These are phyloP conservation scores for Phylloporus sp. DNA, from an alignment of 768 basidiomycete species.

Conservation along the genomic window DNA sequence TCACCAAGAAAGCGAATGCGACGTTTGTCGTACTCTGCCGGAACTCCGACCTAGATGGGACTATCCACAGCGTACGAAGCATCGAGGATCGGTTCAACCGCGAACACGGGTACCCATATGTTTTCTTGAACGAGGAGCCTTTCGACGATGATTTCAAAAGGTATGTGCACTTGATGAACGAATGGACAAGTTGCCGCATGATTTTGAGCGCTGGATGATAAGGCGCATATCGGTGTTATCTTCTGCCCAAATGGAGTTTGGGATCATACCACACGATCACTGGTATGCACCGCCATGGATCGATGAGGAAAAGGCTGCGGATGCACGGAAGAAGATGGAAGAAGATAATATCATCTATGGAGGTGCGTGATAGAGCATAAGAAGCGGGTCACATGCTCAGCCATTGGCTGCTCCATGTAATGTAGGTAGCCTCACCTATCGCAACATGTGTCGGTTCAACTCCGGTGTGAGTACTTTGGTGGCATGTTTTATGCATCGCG, in stretches of 20 bases:
- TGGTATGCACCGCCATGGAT: conserved; percentile 75
- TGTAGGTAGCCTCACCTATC: conserved; percentile 36
- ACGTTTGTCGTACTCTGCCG: conserved; percentile 56
- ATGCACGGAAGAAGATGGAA: conserved; percentile 51
- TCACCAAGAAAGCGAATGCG: conserved; percentile 44
- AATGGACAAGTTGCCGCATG: neutral
- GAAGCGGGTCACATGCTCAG: neutral
- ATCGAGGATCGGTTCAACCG: conserved; percentile 61
- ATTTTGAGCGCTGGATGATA: conserved; percentile 15
- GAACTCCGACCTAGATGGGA: conserved; percentile 43
- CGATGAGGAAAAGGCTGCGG: conserved; percentile 58
- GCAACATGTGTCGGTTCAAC: conserved; percentile 78
- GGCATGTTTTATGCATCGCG: neutral
- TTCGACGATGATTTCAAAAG: conserved; percentile 52
- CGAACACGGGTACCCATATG: conserved; percentile 54
- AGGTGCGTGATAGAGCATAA: conserved; percentile 29
- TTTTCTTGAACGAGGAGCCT: conserved; percentile 62
- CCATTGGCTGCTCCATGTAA: neutral
- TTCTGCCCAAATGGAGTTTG: conserved; percentile 49
- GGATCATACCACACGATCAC: conserved; percentile 53
- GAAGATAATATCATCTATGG: conserved; percentile 45
- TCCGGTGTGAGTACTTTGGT: conserved; percentile 47
- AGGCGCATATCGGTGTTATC: conserved; percentile 39
- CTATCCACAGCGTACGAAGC: conserved; percentile 47
- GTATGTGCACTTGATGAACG: conserved; percentile 14